phyloP scores from a whole-genome alignment of 225 moss, liverwort and hornwort genomes.

The Marchantia paleacea region DNA sequence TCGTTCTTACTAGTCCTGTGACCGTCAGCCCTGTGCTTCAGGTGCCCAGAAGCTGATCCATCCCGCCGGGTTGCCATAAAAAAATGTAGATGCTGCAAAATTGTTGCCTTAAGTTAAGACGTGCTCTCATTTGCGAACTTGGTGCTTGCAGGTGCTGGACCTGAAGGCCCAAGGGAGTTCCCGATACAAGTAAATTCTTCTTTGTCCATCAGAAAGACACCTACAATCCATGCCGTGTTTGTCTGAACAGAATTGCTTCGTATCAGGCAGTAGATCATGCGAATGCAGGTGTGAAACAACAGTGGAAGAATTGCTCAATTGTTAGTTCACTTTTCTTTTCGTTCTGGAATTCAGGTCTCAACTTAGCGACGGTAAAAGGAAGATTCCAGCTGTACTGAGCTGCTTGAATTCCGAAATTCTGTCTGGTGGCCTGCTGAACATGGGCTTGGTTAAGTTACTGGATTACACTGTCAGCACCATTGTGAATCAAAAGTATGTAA shows the following conservation, averaged over 20 bases:
- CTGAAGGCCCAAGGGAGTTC: constrained; percentile 12
- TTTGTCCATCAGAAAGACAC: too few species aligned
- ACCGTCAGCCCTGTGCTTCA: constrained; percentile 10
- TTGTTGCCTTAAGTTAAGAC: not conserved
- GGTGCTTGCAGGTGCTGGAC: constrained; percentile 9
- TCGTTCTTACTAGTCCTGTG: constrained; percentile 2
- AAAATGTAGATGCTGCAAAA: too few species aligned
- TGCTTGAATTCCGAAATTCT: constrained; percentile 1
- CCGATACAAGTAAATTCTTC: constrained; percentile 13
- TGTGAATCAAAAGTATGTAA: constrained; percentile 9
- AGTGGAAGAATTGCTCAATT: too few species aligned
- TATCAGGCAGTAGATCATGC: too few species aligned
- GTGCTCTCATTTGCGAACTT: not conserved
- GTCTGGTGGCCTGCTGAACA: constrained; percentile 2
- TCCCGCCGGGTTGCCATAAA: too few species aligned
- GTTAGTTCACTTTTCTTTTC: not conserved
- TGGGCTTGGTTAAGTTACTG: constrained; percentile 14
- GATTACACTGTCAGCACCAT: constrained; percentile 15
- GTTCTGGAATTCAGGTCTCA: not conserved
- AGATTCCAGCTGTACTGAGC: constrained; percentile 7
- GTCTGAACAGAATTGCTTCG: too few species aligned
- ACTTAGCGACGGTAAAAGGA: constrained; percentile 11
- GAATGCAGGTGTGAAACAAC: too few species aligned
- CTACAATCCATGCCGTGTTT: too few species aligned
- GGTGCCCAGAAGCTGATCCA: not conserved